A percentile compares a stretch with the other conserved stretches of the same genome.
Evolutionary conservation across 306 rosid genomes (phyloP).

Genomic region (Gastrolobium villosum): DNA sequence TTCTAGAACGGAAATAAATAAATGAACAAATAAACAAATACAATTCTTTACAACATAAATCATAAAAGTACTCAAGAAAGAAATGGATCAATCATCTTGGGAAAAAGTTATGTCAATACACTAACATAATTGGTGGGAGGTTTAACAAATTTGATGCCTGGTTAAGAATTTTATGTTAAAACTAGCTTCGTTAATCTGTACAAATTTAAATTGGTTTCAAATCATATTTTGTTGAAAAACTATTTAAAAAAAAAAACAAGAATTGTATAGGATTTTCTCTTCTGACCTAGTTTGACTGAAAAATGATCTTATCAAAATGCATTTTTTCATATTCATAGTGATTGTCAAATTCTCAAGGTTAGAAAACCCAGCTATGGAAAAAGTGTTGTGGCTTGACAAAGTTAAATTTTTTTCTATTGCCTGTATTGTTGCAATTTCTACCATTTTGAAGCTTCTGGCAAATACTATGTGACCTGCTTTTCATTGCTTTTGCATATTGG

Average conservation of each 20-base stretch:
- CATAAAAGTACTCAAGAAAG: too few species aligned
- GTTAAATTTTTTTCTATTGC: conserved; percentile 7
- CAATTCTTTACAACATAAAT: too few species aligned
- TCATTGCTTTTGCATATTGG: conserved; percentile 12
- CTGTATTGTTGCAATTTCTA: neutral
- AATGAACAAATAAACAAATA: too few species aligned
- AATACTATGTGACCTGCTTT: neutral
- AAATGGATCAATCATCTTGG: neutral
- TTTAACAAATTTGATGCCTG: too few species aligned
- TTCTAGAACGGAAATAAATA: too few species aligned
- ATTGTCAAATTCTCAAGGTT: conserved; percentile 15
- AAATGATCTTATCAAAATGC: neutral
- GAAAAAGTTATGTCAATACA: neutral
- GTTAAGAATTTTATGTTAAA: too few species aligned
- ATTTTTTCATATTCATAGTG: conserved; percentile 1
- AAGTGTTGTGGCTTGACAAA: neutral
- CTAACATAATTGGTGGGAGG: neutral
- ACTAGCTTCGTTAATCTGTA: neutral
- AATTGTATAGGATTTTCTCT: conserved; percentile 17
- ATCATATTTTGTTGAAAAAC: neutral
- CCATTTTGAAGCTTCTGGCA: neutral
- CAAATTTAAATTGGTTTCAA: neutral
- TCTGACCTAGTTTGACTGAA: conserved; percentile 16
- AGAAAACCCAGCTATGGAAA: neutral
- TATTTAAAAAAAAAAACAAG: neutral